Evolutionary conservation across 805 yeast species (phyloP), one percentile per base, ranked within the genome.

Genomic region (Jamesozyma hellenica): DNA sequence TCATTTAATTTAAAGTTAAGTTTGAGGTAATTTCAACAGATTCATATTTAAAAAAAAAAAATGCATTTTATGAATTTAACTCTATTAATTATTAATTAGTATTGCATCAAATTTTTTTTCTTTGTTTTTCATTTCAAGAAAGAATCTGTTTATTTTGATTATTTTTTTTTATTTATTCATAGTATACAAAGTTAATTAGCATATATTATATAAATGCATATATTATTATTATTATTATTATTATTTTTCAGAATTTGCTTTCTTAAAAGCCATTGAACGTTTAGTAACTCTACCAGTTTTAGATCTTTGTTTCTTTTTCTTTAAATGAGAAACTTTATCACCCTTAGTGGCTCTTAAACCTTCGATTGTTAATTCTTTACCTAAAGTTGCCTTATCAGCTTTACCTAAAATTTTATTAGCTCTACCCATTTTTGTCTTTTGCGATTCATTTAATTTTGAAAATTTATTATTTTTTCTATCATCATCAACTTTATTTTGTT

Each of bases 291-390:
- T 65, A 33, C 73, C 72, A 35, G 68, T 63, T 54, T 67, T 67
- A 18, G 70, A 64, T 51, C 70, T 62, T 44, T 57, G 60, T 56
- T 64, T 68, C 51, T 61, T 66, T 49, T 75, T 76, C 41, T 75
- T 75, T 59, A 77, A 72, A 48, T 79, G 65, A 19, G 88, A 84
- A 27, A 33, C 26, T n/a, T 26, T 68, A 39, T 68, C 74, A 21
- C 85, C 87, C 60, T 80, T 81, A 42, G 67, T 63, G 13, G 95
- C 87, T 66, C 95, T 76, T 40, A 72, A 65, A 46, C 95, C 95
- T 65, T 86, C 95, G 28, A 78, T 58, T 5, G 68, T 52, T 42
- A 75, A 56, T 38, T 64, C 51, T 47, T 67, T 66, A 36, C 90
- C 90, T 8, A 77, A 72, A 17, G 80, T 70, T 28, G 81, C 72